phyloP scores from a whole-genome alignment of 257 asterid species.

The Solanum ossicruentum region DNA sequence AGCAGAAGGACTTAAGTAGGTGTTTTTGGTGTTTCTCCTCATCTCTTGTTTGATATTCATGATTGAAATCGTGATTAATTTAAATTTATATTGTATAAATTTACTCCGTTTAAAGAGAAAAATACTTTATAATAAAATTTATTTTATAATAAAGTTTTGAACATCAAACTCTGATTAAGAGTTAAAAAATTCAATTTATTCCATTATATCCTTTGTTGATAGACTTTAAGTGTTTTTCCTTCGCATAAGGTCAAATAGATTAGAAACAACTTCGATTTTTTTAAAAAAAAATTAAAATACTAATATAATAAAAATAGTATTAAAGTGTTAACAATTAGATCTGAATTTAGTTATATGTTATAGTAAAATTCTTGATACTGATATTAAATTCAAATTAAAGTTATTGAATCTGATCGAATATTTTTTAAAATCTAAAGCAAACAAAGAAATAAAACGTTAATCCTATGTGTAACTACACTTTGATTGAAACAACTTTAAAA shows the following conservation, averaged over 20 bases:
- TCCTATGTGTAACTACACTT: background rate
- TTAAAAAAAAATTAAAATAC: too few species aligned
- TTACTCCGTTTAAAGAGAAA: accelerated
- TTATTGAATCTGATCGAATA: background rate
- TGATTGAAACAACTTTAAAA: background rate
- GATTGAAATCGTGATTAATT: background rate
- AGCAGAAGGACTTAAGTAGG: background rate
- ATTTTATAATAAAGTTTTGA: background rate
- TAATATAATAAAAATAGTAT: too few species aligned
- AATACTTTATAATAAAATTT: background rate
- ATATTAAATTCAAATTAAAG: background rate
- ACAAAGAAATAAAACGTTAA: background rate
- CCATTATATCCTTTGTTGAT: background rate
- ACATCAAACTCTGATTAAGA: background rate
- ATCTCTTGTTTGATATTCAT: accelerated
- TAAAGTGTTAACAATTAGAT: background rate
- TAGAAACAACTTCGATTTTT: background rate
- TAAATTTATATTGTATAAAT: accelerated
- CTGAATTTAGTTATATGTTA: background rate
- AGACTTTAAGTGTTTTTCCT: background rate
- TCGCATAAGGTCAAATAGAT: background rate
- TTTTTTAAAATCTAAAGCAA: background rate
- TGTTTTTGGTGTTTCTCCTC: background rate
- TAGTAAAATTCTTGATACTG: background rate
- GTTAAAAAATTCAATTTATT: background rate